Percentiles rank a stretch among this genome's conserved stretches.
These are phyloP conservation scores for Trametes coccinea DNA, from an alignment of 768 basidiomycete species.

Conservation along the genomic window DNA sequence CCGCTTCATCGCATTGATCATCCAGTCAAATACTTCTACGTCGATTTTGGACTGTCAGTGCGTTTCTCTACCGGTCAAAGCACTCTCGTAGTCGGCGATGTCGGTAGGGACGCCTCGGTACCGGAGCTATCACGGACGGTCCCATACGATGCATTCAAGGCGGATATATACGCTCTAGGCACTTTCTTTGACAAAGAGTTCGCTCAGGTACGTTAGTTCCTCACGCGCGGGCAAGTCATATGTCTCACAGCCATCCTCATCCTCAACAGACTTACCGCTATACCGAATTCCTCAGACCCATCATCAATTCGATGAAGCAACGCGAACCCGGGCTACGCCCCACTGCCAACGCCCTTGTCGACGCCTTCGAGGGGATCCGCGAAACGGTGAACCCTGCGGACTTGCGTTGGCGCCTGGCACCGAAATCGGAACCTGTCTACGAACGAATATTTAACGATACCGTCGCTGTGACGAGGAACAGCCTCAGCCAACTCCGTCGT, in stretches of 20 bases:
- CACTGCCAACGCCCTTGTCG: not conserved
- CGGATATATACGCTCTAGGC: conserved; percentile 31
- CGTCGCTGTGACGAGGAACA: conserved; percentile 15
- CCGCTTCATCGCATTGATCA: conserved; percentile 37
- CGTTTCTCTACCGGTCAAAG: conserved; percentile 19
- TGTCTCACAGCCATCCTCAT: too few species aligned
- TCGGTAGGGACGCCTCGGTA: conserved; percentile 26
- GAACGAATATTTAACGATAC: conserved; percentile 20
- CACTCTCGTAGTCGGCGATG: conserved; percentile 14
- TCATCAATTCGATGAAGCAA: conserved; percentile 17
- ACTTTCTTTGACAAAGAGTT: conserved; percentile 26
- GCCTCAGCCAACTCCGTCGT: conserved; percentile 1
- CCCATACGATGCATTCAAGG: conserved; percentile 30
- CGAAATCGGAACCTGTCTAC: conserved; percentile 7
- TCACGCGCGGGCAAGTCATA: too few species aligned
- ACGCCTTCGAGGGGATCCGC: not conserved
- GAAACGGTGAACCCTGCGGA: not conserved
- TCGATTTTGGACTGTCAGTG: conserved; percentile 26
- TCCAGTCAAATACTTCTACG: conserved; percentile 34
- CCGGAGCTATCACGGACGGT: conserved; percentile 26
- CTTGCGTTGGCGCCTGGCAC: conserved; percentile 16
- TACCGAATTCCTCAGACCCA: conserved; percentile 9
- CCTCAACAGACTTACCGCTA: conserved; percentile 9
- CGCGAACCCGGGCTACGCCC: conserved; percentile 8
- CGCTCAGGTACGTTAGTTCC: conserved; percentile 13